phyloP scores from a whole-genome alignment of 2,329 filamentous ascomycete species.

The Nigrospora osmanthi region DNA sequence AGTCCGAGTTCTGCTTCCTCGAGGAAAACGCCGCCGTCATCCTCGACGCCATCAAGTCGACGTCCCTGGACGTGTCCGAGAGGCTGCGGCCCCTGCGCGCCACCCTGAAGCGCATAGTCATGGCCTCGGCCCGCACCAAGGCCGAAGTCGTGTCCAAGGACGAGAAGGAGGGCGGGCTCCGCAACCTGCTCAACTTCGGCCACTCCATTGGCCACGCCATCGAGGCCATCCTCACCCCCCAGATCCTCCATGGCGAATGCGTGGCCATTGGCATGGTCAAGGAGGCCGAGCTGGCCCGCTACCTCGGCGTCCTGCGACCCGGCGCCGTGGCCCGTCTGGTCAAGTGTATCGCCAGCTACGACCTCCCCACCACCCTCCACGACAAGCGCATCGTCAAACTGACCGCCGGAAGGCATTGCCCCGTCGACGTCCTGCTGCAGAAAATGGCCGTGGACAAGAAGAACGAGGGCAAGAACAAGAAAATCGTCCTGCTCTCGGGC shows the following conservation, averaged over 20 bases:
- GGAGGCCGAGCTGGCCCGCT: constrained; percentile 87
- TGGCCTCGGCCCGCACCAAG: constrained; percentile 89
- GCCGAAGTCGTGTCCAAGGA: constrained; percentile 90
- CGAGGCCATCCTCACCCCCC: constrained; percentile 90
- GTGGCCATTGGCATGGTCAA: constrained; percentile 98
- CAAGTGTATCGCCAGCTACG: constrained; percentile 93
- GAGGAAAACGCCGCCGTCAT: constrained; percentile 77
- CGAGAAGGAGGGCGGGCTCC: constrained; percentile 86
- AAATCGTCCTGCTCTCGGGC: constrained; percentile 83
- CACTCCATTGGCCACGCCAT: constrained; percentile 97
- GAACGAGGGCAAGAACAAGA: constrained; percentile 92
- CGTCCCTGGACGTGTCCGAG: constrained; percentile 40
- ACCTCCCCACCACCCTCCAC: constrained; percentile 74
- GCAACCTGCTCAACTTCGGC: constrained; percentile 94
- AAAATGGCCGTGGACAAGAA: constrained; percentile 99
- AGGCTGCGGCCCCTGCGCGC: constrained; percentile 64
- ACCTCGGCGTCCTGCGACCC: constrained; percentile 76
- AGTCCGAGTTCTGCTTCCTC: constrained; percentile 74
- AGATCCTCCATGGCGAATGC: constrained; percentile 90
- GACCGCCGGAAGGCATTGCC: constrained; percentile 80
- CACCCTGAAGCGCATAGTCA: constrained; percentile 69
- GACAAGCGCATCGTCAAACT: constrained; percentile 77
- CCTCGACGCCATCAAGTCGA: constrained; percentile 60
- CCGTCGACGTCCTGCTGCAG: constrained; percentile 74
- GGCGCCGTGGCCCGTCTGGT: constrained; percentile 82